Conservation (phyloP, 345 rosid species). For the Populus nigra region DNA sequence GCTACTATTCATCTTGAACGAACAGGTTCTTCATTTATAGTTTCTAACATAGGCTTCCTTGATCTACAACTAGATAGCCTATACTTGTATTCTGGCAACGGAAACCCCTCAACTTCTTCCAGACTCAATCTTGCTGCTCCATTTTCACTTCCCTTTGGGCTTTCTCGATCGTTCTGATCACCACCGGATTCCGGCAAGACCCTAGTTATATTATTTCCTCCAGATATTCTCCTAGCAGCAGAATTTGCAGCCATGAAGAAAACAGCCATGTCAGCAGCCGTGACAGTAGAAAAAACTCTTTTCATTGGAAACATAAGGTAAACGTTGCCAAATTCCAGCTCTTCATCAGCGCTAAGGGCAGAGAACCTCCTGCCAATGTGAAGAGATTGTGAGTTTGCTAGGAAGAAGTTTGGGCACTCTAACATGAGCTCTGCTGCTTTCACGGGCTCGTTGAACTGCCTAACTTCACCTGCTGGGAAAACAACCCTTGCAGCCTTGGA, state of each 20-base stretch:
- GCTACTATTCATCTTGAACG: neutral
- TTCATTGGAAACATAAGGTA: slow-evolving; percentile 79
- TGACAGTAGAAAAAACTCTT: slow-evolving; percentile 53
- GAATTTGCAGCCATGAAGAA: slow-evolving; percentile 52
- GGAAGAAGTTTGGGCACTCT: slow-evolving; percentile 75
- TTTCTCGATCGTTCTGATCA: neutral
- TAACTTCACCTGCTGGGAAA: slow-evolving; percentile 66
- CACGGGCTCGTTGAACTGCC: slow-evolving; percentile 44
- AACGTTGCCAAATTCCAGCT: slow-evolving; percentile 54
- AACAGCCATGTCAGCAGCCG: slow-evolving; percentile 61
- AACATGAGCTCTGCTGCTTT: slow-evolving; percentile 90
- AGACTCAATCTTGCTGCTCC: neutral
- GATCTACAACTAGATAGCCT: slow-evolving; percentile 24
- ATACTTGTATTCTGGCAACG: slow-evolving; percentile 5
- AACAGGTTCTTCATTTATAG: slow-evolving; percentile 23
- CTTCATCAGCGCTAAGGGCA: slow-evolving; percentile 77
- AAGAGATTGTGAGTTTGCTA: slow-evolving; percentile 62
- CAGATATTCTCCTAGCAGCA: slow-evolving; percentile 42
- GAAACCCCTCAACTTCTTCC: slow-evolving; percentile 17
- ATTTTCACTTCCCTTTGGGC: neutral
- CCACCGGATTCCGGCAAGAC: slow-evolving; percentile 14
- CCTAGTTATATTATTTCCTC: slow-evolving; percentile 15
- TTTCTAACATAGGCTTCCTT: slow-evolving; percentile 25
- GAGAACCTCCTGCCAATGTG: slow-evolving; percentile 59
- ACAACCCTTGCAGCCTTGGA: slow-evolving; percentile 50